These are phyloP conservation scores for Neurospora pannonica DNA, from an alignment of 495 filamentous ascomycete genomes.

Conservation along the genomic window DNA sequence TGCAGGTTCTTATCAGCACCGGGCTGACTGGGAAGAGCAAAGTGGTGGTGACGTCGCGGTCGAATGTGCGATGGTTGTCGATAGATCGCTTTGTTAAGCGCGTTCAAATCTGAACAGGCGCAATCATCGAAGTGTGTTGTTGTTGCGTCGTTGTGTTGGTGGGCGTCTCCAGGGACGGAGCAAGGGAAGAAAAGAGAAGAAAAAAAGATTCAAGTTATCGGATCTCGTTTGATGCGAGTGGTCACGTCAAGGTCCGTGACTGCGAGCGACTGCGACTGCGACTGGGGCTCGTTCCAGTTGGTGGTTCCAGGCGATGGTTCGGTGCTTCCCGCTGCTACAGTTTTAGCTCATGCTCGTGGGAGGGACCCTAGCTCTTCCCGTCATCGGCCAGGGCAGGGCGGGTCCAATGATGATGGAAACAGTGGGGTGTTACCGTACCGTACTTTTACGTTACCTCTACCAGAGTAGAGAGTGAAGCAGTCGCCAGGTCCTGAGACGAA, in stretches of 20 bases:
- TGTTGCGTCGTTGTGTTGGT: background rate
- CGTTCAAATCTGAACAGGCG: background rate
- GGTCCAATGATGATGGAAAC: background rate
- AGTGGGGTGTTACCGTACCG: background rate
- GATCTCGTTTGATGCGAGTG: background rate
- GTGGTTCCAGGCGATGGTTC: background rate
- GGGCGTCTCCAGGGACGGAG: background rate
- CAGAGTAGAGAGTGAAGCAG: background rate
- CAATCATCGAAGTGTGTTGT: background rate
- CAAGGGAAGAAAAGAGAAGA: background rate
- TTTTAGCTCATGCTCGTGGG: background rate
- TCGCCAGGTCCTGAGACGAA: background rate
- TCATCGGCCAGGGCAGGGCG: background rate
- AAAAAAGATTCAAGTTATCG: background rate
- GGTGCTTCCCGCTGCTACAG: background rate
- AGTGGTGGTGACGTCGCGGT: background rate
- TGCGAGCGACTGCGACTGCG: background rate
- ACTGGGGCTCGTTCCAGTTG: background rate
- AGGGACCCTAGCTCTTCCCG: background rate
- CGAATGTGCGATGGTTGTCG: background rate
- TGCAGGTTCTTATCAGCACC: conserved; percentile 11
- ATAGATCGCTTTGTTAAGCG: background rate
- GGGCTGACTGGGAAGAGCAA: conserved; percentile 8
- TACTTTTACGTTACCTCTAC: background rate
- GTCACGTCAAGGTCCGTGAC: background rate